These are phyloP conservation scores for Paecilomyces variotii DNA, from an alignment of 2,329 filamentous ascomycete species.

Conservation along the genomic window DNA sequence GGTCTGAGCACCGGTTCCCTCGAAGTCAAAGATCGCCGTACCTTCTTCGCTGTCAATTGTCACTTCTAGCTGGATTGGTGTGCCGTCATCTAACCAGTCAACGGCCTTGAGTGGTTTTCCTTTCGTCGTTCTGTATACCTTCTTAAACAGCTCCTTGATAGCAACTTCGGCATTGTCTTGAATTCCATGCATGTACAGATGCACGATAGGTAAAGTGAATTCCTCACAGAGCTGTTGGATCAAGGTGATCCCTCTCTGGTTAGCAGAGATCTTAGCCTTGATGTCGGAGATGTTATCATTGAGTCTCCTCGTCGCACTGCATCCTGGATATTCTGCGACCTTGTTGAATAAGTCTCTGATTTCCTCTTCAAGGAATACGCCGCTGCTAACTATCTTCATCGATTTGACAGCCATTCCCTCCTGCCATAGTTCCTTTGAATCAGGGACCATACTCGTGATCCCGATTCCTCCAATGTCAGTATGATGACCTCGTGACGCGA, in stretches of 20 bases:
- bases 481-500: conserved; percentile 67
- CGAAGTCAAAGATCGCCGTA: conserved; percentile 64
- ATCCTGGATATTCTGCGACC: conserved; percentile 62
- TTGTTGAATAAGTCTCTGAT: conserved; percentile 62
- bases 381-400: conserved; percentile 63
- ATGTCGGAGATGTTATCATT: conserved; percentile 74
- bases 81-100: conserved; percentile 76
- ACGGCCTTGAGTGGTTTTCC: conserved; percentile 58
- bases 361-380: conserved; percentile 63
- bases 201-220: conserved; percentile 62
- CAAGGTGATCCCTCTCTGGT: conserved; percentile 70
- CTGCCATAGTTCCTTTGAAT: conserved; percentile 42
- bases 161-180: conserved; percentile 67
- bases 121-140: conserved; percentile 63
- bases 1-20: conserved; percentile 64
- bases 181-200: conserved; percentile 71
- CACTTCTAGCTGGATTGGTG: conserved; percentile 60
- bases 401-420: conserved; percentile 50
- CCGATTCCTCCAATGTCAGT: conserved; percentile 72
- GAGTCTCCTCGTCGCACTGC: conserved; percentile 65
- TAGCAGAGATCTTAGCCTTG: conserved; percentile 73
- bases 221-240: conserved; percentile 65
- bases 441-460: conserved; percentile 60
- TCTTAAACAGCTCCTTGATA: conserved; percentile 61
- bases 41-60: conserved; percentile 61